Conservation (phyloP, 352 stramenopile genomes). For the Pythium aphanidermatum region DNA sequence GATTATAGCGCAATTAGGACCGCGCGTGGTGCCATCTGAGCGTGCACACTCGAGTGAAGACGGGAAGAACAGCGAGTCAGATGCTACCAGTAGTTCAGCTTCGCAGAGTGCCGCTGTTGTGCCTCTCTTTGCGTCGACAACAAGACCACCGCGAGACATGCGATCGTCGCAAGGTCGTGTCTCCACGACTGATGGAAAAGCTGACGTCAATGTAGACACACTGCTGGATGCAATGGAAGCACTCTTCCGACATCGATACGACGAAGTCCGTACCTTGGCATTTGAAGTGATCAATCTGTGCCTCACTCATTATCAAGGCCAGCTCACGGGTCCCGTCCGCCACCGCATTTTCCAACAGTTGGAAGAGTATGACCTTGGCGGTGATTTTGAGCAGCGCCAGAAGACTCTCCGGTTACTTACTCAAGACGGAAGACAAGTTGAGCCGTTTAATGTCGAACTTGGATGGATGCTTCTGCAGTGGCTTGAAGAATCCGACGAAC, state of each 20-base stretch:
- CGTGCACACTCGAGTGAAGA: not conserved
- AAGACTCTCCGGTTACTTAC: constrained; percentile 59
- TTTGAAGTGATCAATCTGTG: constrained; percentile 75
- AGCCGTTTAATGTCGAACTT: constrained; percentile 64
- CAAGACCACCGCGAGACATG: too few species aligned
- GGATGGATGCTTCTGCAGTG: constrained; percentile 71
- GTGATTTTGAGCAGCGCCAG: constrained; percentile 60
- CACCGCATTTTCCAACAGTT: constrained; percentile 53
- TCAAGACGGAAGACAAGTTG: constrained; percentile 52
- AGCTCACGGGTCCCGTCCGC: constrained; percentile 34
- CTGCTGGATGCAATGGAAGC: constrained; percentile 63
- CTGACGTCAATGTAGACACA: constrained; percentile 30
- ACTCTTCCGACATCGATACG: constrained; percentile 66
- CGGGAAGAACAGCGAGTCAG: constrained; percentile 4
- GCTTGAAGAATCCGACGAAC: constrained; percentile 75
- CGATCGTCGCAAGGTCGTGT: too few species aligned
- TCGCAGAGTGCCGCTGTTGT: too few species aligned
- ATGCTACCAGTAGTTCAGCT: constrained; percentile 1
- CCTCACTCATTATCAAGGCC: constrained; percentile 46
- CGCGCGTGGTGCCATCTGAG: not conserved
- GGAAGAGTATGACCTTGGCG: constrained; percentile 29
- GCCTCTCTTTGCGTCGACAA: too few species aligned
- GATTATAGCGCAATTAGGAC: constrained; percentile 23
- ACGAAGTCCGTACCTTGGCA: constrained; percentile 54
- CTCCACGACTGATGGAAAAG: too few species aligned